phyloP scores from a whole-genome alignment of 345 rosid species.

The Dimocarpus longan region DNA sequence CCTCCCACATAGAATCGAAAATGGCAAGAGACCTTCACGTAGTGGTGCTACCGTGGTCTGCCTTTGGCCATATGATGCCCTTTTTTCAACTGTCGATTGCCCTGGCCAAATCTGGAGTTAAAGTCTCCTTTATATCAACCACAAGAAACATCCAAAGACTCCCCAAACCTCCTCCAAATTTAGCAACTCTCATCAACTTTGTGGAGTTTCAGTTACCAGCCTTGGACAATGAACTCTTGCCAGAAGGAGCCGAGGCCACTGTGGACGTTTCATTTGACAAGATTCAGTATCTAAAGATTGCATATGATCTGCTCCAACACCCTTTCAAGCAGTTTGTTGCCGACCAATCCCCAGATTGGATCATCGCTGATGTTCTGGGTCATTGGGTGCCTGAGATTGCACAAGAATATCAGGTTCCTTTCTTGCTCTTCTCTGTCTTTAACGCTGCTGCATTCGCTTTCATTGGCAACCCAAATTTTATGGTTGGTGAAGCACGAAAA shows the following conservation, averaged over 20 bases:
- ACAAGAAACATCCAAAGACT: slow-evolving; percentile 30
- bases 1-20: neutral
- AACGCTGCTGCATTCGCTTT: slow-evolving; percentile 8
- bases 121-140: slow-evolving; percentile 26
- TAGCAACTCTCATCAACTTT: neutral
- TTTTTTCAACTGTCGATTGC: slow-evolving; percentile 20
- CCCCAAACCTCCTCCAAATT: slow-evolving; percentile 29
- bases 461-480: neutral
- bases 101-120: slow-evolving; percentile 23
- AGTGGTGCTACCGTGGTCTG: slow-evolving; percentile 21
- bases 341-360: slow-evolving; percentile 25
- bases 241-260: slow-evolving; percentile 36
- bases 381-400: slow-evolving; percentile 32
- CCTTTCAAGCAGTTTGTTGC: slow-evolving; percentile 26
- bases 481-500: slow-evolving; percentile 8
- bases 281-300: slow-evolving; percentile 24
- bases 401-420: slow-evolving; percentile 13
- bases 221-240: slow-evolving; percentile 5
- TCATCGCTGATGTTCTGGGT: slow-evolving; percentile 25
- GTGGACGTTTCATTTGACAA: slow-evolving; percentile 29
- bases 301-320: slow-evolving; percentile 30
- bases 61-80: slow-evolving; percentile 33
- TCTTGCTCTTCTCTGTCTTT: slow-evolving; percentile 20
- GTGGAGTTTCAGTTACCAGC: slow-evolving; percentile 30
- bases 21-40: slow-evolving; percentile 8